Conservation (phyloP, 2,329 filamentous ascomycete genomes). For the Cercospora nicotianae region DNA sequence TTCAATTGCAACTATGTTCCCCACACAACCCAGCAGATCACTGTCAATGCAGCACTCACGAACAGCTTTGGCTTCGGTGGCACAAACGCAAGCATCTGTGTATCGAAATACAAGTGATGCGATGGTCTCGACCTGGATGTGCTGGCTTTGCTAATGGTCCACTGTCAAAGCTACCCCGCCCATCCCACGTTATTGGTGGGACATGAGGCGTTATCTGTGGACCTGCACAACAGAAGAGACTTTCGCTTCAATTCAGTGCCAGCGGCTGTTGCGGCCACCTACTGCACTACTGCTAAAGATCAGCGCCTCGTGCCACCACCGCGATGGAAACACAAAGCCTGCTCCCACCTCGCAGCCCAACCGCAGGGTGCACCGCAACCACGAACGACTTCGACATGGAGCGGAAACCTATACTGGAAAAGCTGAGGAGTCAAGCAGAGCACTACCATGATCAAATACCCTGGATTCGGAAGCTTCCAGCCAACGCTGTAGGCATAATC, state of each 20-base stretch:
- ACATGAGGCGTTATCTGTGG: slow-evolving; percentile 3
- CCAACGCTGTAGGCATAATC: slow-evolving; percentile 59
- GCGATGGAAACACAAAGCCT: slow-evolving; percentile 4
- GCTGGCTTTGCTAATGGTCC: background rate
- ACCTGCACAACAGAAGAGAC: background rate
- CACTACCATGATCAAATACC: slow-evolving; percentile 55
- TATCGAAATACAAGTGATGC: slow-evolving; percentile 51
- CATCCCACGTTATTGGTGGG: background rate
- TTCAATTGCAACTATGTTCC: slow-evolving; percentile 86
- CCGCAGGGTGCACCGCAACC: background rate
- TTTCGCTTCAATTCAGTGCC: slow-evolving; percentile 1
- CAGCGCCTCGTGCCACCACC: background rate
- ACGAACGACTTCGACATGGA: slow-evolving; percentile 18
- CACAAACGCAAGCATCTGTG: slow-evolving; percentile 88
- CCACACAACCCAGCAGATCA: slow-evolving; percentile 65
- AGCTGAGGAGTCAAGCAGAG: slow-evolving; percentile 28
- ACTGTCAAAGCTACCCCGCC: slow-evolving; percentile 22
- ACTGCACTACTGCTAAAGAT: background rate
- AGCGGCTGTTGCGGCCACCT: background rate
- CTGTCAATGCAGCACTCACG: slow-evolving; percentile 73
- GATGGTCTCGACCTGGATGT: background rate
- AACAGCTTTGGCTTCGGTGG: slow-evolving; percentile 99
- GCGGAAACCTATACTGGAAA: slow-evolving; percentile 18
- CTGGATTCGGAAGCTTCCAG: slow-evolving; percentile 57
- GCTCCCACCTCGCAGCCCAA: background rate